Conservation (phyloP, 176 grass and related monocot species). For the Bothriochloa decipiens region DNA sequence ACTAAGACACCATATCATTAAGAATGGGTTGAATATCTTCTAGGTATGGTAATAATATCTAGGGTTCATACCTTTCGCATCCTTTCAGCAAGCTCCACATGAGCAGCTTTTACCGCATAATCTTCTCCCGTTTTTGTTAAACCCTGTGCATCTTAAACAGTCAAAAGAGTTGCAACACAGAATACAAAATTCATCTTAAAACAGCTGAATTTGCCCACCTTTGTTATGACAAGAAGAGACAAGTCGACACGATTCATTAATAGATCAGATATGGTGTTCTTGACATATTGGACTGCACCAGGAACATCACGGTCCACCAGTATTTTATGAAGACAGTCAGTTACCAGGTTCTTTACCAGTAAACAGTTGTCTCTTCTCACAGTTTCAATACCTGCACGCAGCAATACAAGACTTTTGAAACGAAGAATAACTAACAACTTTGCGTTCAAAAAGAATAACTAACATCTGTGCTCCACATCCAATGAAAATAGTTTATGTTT, state of each 20-base stretch:
- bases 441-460: not conserved
- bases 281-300: conserved; percentile 95
- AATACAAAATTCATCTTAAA: not conserved
- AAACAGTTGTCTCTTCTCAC: conserved; percentile 99
- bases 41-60: conserved; percentile 9
- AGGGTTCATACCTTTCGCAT: conserved; percentile 80
- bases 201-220: conserved; percentile 56
- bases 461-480: not conserved
- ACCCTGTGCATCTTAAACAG: conserved; percentile 59
- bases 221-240: conserved; percentile 99
- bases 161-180: not conserved
- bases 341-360: conserved; percentile 97
- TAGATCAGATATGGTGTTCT: conserved; percentile 98
- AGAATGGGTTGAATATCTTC: conserved; percentile 16
- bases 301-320: conserved; percentile 87
- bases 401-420: conserved; percentile 39
- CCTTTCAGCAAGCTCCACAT: conserved; percentile 99
- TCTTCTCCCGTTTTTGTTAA: conserved; percentile 99
- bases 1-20: not conserved
- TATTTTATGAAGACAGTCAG: conserved; percentile 96
- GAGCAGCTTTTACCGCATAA: conserved; percentile 96
- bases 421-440: conserved; percentile 8
- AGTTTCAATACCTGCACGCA: conserved; percentile 84
- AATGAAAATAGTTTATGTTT: not conserved
- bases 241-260: conserved; percentile 96